Percentiles rank a stretch among this genome's conserved stretches.
phyloP scores from a whole-genome alignment of 192 early-diverging fungal genomes.

The Dispira simplex region DNA sequence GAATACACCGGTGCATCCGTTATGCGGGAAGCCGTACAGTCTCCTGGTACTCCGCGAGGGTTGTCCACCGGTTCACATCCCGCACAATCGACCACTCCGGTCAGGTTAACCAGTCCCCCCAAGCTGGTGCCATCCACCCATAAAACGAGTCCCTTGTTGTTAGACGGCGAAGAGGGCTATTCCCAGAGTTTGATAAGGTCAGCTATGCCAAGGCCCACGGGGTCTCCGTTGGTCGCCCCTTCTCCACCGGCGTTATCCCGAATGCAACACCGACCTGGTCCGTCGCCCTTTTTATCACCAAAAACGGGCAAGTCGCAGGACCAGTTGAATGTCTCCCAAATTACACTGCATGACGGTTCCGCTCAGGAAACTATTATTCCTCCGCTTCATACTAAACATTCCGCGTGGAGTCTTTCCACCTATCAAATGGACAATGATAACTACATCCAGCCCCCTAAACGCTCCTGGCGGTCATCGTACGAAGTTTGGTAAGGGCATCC shows the following conservation, averaged over 20 bases:
- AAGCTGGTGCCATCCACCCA: background rate
- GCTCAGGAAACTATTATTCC: constrained; percentile 4
- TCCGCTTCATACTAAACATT: background rate
- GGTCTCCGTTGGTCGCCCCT: background rate
- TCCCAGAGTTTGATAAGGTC: background rate
- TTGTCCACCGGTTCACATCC: background rate
- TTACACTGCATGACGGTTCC: background rate
- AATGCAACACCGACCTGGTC: background rate
- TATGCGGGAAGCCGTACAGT: background rate
- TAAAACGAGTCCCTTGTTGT: background rate
- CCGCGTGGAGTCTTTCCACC: constrained; percentile 7
- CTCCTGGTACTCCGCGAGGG: background rate
- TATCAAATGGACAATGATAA: background rate
- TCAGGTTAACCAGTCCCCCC: background rate
- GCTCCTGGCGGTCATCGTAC: constrained; percentile 11
- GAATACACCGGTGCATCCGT: background rate
- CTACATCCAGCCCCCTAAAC: constrained; percentile 10
- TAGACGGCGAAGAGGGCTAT: constrained; percentile 2
- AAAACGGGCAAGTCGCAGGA: background rate
- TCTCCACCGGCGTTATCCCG: background rate
- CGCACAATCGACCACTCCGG: background rate
- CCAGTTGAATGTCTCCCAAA: background rate
- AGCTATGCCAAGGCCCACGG: background rate
- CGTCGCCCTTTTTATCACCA: background rate
- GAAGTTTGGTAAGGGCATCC: constrained; percentile 1